phyloP scores from a whole-genome alignment of 441 rosid species.

The Adansonia madagascariensis region DNA sequence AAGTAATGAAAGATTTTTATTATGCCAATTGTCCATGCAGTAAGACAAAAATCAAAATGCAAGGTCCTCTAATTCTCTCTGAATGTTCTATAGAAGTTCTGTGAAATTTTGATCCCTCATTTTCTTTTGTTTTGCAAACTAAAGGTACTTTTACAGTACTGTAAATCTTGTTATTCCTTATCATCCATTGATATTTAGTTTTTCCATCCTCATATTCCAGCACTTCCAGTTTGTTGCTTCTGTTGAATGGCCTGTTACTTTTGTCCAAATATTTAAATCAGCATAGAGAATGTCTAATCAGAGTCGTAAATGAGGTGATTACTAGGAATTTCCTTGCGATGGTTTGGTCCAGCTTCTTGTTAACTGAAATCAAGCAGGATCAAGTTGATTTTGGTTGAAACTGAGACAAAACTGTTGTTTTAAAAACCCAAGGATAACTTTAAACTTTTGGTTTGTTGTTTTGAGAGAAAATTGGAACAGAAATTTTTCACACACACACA shows the following conservation, averaged over 20 bases:
- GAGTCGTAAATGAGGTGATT: neutral
- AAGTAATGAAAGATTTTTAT: neutral
- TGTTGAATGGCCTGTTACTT: neutral
- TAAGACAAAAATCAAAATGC: neutral
- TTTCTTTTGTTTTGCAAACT: constrained; percentile 8
- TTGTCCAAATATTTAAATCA: neutral
- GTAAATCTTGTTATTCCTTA: constrained; percentile 3
- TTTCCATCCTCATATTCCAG: neutral
- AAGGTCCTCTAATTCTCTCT: constrained; percentile 1
- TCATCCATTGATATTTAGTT: neutral
- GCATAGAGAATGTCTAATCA: neutral
- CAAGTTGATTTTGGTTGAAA: constrained; percentile 12
- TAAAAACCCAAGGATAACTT: neutral
- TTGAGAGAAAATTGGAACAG: neutral
- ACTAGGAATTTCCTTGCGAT: neutral
- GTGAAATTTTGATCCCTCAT: neutral
- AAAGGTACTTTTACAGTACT: neutral
- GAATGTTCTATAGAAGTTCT: constrained; percentile 12
- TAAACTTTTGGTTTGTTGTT: neutral
- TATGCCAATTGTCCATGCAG: neutral
- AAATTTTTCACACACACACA: neutral
- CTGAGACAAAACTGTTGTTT: neutral
- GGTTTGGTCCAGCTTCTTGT: neutral
- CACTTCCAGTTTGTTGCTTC: neutral
- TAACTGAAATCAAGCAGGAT: neutral